Percentiles rank a stretch among this genome's conserved stretches.
Conservation (phyloP, 2,329 filamentous ascomycete genomes). For the Phyllosticta paracitricarpa region DNA sequence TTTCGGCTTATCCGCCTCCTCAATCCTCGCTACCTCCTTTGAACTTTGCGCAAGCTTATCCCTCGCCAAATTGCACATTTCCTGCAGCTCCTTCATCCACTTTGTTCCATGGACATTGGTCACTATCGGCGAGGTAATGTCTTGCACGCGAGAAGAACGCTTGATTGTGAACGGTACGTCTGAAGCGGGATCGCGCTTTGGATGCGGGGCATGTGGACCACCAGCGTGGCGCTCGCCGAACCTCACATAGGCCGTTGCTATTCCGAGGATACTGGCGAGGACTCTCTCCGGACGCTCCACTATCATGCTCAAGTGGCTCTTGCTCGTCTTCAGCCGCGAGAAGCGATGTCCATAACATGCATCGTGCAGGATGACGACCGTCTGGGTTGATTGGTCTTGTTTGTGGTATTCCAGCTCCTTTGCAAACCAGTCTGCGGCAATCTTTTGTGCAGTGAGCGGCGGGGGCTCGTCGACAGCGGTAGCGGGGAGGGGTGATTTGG, state of each 20-base stretch:
- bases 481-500: slow-evolving; percentile 29
- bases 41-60: slow-evolving; percentile 64
- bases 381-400: slow-evolving; percentile 40
- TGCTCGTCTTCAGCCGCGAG: slow-evolving; percentile 69
- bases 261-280: slow-evolving; percentile 69
- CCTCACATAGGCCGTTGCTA: slow-evolving; percentile 83
- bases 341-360: slow-evolving; percentile 91
- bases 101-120: slow-evolving; percentile 82
- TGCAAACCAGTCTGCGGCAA: slow-evolving; percentile 60
- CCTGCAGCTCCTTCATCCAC: slow-evolving; percentile 87
- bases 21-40: slow-evolving; percentile 60
- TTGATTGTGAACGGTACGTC: slow-evolving; percentile 72
- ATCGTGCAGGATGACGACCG: slow-evolving; percentile 81
- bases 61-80: slow-evolving; percentile 75
- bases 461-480: slow-evolving; percentile 29
- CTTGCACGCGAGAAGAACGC: slow-evolving; percentile 63
- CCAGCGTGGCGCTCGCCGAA: slow-evolving; percentile 71
- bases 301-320: slow-evolving; percentile 63
- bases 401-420: slow-evolving; percentile 55
- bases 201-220: slow-evolving; percentile 57
- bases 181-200: slow-evolving; percentile 49
- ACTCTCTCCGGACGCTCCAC: slow-evolving; percentile 91
- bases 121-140: slow-evolving; percentile 65
- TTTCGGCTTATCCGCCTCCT: slow-evolving; percentile 38
- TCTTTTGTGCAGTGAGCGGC: slow-evolving; percentile 41